Conservation (phyloP, 139 green algal species). For the Edaphochlamys debaryana region DNA sequence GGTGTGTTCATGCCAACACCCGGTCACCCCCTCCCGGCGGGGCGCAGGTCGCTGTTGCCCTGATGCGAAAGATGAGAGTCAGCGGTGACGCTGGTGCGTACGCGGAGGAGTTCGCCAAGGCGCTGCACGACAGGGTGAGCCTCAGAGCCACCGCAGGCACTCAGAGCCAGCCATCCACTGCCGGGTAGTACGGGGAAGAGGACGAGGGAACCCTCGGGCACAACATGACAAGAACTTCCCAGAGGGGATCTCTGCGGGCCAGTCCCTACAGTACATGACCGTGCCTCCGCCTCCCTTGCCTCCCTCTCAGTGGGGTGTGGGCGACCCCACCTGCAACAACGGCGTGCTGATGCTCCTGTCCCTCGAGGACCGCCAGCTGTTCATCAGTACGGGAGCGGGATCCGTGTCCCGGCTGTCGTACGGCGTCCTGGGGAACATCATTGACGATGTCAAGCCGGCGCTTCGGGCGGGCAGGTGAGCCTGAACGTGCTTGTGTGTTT, state of each 20-base stretch:
- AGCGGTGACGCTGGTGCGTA: not conserved
- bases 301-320: slow-evolving; percentile 66
- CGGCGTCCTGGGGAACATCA: slow-evolving; percentile 44
- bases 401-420: slow-evolving; percentile 20
- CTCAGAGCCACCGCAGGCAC: too few relatives aligned
- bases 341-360: slow-evolving; percentile 76
- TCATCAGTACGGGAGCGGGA: slow-evolving; percentile 52
- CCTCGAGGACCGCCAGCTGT: slow-evolving; percentile 69
- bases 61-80: slow-evolving; percentile 59
- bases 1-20: not conserved
- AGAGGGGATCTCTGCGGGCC: too few relatives aligned
- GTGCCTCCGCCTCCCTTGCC: too few relatives aligned
- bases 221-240: too few relatives aligned
- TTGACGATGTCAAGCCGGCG: slow-evolving; percentile 28
- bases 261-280: too few relatives aligned
- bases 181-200: too few relatives aligned
- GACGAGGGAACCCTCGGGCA: too few relatives aligned
- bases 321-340: slow-evolving; percentile 68
- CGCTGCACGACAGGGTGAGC: slow-evolving; percentile 52
- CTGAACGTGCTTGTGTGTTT: too few relatives aligned
- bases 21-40: not conserved
- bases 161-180: too few relatives aligned
- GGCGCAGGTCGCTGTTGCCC: slow-evolving; percentile 67
- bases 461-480: slow-evolving; percentile 28
- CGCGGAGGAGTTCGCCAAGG: slow-evolving; percentile 60